Evolutionary conservation across 441 rosid genomes (phyloP).

Genomic region (Syzygium malaccense): DNA sequence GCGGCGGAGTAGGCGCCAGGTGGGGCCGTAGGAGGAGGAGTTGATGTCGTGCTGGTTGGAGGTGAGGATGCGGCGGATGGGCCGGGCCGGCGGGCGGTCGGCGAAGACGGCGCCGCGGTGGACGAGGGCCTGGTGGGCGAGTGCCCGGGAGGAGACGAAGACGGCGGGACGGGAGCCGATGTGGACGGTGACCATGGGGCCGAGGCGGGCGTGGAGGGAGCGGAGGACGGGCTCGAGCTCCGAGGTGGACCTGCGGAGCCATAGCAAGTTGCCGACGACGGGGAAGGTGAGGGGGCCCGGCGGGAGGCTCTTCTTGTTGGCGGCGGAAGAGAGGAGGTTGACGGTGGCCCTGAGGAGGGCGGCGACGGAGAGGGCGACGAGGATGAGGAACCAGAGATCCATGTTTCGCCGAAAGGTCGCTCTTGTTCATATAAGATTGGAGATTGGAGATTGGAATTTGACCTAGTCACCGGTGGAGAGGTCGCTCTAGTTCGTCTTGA

Average conservation of each 20-base stretch:
- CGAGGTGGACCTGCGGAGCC: neutral
- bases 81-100: neutral
- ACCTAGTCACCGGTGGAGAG: too few species aligned
- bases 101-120: neutral
- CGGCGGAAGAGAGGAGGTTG: neutral
- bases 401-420: neutral
- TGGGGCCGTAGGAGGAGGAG: neutral
- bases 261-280: neutral
- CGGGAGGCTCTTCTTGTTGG: neutral
- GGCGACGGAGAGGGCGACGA: neutral
- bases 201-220: neutral
- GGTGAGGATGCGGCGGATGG: neutral
- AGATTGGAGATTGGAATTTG: too few species aligned
- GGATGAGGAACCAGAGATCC: neutral
- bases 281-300: neutral
- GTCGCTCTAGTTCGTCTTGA: too few species aligned
- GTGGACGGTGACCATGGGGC: neutral
- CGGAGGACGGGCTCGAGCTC: neutral
- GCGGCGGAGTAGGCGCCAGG: neutral
- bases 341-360: neutral
- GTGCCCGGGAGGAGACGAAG: neutral
- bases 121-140: neutral
- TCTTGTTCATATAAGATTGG: too few species aligned
- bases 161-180: neutral
- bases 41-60: neutral